A percentile compares a stretch with the other conserved stretches of the same genome.
These are phyloP conservation scores for Eutrema yunnanense DNA, from an alignment of 345 rosid species.

Conservation along the genomic window DNA sequence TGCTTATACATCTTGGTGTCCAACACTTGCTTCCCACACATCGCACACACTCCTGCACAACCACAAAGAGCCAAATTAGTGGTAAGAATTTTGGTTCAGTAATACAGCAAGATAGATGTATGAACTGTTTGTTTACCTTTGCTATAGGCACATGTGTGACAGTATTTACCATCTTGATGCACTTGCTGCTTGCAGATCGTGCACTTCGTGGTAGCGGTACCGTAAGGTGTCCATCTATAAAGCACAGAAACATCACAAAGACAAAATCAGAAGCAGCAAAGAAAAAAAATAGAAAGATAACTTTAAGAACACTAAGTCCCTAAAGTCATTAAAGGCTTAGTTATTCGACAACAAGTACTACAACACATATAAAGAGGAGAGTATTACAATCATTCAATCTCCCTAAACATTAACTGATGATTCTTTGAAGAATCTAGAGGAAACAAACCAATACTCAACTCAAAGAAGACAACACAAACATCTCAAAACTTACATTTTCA, in stretches of 20 bases:
- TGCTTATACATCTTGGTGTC: constrained; percentile 97
- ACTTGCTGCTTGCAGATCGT: constrained; percentile 97
- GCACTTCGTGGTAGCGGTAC: constrained; percentile 86
- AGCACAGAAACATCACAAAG: not conserved
- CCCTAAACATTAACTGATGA: not conserved
- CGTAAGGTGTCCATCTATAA: constrained; percentile 86
- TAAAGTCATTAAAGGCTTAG: not conserved
- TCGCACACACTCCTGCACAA: constrained; percentile 83
- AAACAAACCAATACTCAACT: not conserved
- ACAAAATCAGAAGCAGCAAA: not conserved
- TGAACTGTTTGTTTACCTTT: constrained; percentile 49
- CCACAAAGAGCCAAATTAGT: not conserved
- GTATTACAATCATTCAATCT: not conserved
- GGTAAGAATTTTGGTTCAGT: not conserved
- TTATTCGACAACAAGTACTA: not conserved
- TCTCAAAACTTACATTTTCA: not conserved
- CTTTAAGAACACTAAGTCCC: not conserved
- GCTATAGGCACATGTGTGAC: constrained; percentile 95
- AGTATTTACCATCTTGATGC: constrained; percentile 93
- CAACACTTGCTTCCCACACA: constrained; percentile 99
- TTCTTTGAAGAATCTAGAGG: not conserved
- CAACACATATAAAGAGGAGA: not conserved
- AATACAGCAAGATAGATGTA: not conserved
- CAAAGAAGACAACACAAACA: not conserved
- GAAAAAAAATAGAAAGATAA: not conserved